Base-by-base conservation (phyloP, 2,329 filamentous ascomycete genomes). In the Paraphaeosphaeria sporulosa region DNA sequence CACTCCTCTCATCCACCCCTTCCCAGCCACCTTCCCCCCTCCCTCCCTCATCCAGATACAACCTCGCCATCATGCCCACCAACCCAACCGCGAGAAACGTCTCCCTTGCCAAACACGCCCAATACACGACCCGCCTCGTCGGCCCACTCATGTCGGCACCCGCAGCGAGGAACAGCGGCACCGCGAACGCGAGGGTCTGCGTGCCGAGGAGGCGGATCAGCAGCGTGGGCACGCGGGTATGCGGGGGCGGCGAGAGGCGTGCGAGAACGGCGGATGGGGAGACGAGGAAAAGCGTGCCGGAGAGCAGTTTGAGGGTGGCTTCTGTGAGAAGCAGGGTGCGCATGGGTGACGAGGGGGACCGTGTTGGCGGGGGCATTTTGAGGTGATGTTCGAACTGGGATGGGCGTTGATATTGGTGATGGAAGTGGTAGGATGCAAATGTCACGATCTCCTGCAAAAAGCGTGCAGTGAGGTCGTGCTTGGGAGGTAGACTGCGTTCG, bases 121-220 rank as follows among this genome's bases (percentile, higher is more conserved):
- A 64, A 52, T 66, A 66, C 3, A 68, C 64, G n/a, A 68, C 42
- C 32, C 48, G 59, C 30, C 62, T 25, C 47, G 34, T 4, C 60
- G n/a, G 47, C n/a, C 54, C 57, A 7, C 5, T 17, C 2, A 34
- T 15, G 58, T 66, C 61, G 1, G 1, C 21, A 9, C 64, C 30
- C 36, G 62, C 57, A 15, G 62, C 60, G 2, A 69, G 60, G 42
- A 66, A 66, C 8, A 69, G 61, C 19, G 64, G 67, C n/a, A 69
- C 46, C 46, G 61, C 61, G 54, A 67, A 69, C 12, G 65, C 66
- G 7, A 69, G 21, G 1, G 67, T 69, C 43, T 67, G 63, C 7
- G 65, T 64, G 7, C 67, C 67, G 21, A 69, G 50, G 15, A 21
- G 56, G 6, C 61, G 59, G 10, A 64, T 59, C 7, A 69, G 57